phyloP scores from a whole-genome alignment of 2,329 filamentous ascomycete genomes.

The Chalaropsis ovoidea region DNA sequence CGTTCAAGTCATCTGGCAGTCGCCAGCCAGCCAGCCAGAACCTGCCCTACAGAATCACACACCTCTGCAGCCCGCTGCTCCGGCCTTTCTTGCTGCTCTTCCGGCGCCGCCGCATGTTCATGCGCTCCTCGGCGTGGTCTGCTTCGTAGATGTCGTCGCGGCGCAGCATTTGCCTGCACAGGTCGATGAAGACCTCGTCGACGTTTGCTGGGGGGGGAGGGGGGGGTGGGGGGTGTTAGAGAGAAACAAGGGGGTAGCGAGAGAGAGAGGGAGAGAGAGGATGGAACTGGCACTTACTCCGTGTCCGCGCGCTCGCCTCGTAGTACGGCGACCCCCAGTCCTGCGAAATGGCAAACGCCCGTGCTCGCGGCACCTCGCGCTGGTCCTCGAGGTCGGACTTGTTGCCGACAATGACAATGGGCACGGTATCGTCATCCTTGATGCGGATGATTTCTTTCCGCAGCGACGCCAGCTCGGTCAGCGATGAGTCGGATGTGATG shows the following conservation, averaged over 20 bases:
- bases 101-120: conserved; percentile 32
- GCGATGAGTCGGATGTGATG: conserved; percentile 75
- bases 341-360: conserved; percentile 76
- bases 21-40: background rate
- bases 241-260: background rate
- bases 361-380: conserved; percentile 63
- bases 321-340: conserved; percentile 86
- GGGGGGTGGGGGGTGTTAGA: background rate
- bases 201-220: conserved; percentile 56
- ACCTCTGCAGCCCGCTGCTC: conserved; percentile 29
- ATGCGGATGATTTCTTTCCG: conserved; percentile 85
- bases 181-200: conserved; percentile 77
- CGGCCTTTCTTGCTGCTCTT: conserved; percentile 30
- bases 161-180: conserved; percentile 72
- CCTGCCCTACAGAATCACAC: conserved; percentile 27
- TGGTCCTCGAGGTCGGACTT: conserved; percentile 85
- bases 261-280: background rate
- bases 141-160: conserved; percentile 49
- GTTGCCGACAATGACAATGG: conserved; percentile 85
- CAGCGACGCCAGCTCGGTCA: conserved; percentile 68
- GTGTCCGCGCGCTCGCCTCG: conserved; percentile 72
- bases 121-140: conserved; percentile 31
- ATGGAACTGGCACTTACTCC: conserved; percentile 41
- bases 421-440: conserved; percentile 76
- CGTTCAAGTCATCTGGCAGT: too few relatives aligned